A percentile compares a stretch with the other conserved stretches of the same genome.
Conservation (phyloP, 495 filamentous ascomycete species). For the Chaetomium cochliodes region DNA sequence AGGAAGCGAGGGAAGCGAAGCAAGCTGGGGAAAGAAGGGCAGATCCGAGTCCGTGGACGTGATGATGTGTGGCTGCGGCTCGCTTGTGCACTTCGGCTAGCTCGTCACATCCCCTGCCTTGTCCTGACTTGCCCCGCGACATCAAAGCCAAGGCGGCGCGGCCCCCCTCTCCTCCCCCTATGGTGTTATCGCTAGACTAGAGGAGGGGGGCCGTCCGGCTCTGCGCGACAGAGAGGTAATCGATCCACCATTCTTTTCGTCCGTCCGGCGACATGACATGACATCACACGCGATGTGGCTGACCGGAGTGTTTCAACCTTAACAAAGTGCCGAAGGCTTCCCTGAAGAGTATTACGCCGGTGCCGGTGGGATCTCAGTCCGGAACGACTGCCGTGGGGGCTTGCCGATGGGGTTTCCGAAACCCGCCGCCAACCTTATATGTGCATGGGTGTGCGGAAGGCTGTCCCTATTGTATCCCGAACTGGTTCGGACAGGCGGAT, state of each 20-base stretch:
- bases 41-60: not conserved
- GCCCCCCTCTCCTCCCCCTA: not conserved
- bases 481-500: constrained; percentile 27
- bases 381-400: constrained; percentile 2
- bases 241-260: too few species aligned
- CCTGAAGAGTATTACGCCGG: too few species aligned
- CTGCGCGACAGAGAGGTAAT: too few species aligned
- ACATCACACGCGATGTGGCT: too few species aligned
- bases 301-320: too few species aligned
- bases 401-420: not conserved
- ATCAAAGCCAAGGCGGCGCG: not conserved
- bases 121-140: not conserved
- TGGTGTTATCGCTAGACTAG: not conserved
- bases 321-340: too few species aligned
- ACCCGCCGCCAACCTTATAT: not conserved
- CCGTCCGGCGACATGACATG: too few species aligned
- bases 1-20: not conserved
- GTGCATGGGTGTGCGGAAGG: constrained; percentile 4
- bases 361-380: not conserved
- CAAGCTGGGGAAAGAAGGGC: not conserved
- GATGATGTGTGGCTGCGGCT: not conserved
- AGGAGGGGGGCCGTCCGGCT: too few species aligned
- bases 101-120: not conserved
- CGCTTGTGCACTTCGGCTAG: constrained; percentile 13
- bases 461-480: constrained; percentile 20